These are phyloP conservation scores for Stevia rebaudiana DNA, from an alignment of 140 eudicot species.

Conservation along the genomic window DNA sequence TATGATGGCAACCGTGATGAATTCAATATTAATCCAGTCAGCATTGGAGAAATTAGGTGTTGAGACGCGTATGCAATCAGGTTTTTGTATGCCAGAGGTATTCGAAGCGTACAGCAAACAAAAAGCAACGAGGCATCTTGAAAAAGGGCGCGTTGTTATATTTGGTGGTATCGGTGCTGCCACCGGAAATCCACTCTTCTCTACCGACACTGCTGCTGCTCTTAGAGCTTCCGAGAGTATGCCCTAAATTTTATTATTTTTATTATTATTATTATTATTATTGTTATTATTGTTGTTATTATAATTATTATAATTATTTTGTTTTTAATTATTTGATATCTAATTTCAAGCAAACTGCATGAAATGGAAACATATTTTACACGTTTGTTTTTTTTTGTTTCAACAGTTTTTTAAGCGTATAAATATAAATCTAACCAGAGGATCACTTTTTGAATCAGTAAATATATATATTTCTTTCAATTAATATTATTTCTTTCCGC, in stretches of 20 bases:
- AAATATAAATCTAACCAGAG: neutral
- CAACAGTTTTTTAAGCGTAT: neutral
- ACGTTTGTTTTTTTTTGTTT: neutral
- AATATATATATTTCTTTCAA: neutral
- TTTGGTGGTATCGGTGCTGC: constrained; percentile 98
- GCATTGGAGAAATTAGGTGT: constrained; percentile 86
- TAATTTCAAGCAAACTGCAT: neutral
- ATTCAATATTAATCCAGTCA: constrained; percentile 80
- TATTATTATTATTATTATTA: no score
- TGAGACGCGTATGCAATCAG: constrained; percentile 70
- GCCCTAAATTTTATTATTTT: constrained; percentile 7
- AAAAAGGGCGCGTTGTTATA: constrained; percentile 88
- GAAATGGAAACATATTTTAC: neutral
- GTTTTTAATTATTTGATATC: no score
- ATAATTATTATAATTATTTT: no score
- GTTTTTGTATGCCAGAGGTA: constrained; percentile 72
- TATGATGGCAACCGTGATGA: constrained; percentile 99
- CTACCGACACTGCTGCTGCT: constrained; percentile 95
- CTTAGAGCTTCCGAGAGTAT: constrained; percentile 94
- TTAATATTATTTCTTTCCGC: neutral
- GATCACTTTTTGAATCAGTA: neutral
- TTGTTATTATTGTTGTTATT: no score
- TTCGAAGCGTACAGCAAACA: constrained; percentile 87
- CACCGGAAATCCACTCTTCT: constrained; percentile 84
- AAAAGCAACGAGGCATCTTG: constrained; percentile 78